Base-by-base conservation (phyloP, 805 yeast species). In the Debaryomyces castellii region DNA sequence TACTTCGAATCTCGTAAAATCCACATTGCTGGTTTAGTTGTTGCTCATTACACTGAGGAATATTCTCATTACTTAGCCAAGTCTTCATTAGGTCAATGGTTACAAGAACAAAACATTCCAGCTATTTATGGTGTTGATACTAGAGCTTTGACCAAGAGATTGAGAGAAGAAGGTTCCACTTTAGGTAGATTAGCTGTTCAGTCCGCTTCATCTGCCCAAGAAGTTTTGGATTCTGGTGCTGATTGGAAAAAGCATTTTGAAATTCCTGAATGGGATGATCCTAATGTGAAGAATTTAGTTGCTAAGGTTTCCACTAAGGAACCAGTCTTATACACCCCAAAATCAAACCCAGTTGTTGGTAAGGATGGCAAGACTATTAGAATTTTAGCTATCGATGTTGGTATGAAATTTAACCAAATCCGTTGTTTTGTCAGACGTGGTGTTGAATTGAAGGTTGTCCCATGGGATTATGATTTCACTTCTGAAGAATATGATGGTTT, bases 121-220 rank as follows among this genome's bases (percentile, higher is more conserved):
- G 99, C 98, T 53, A 81, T 94, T 49, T 94, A 92, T 62, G 99
- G 97, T 74, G 92, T 94, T 51, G 99, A 94, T 71, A 94, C 99
- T 52, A 87, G 99, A 77, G 80, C 89, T 44, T 77, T 94, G 62
- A 94, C 99, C 58, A 91, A 94, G 74, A 85, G 83, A 67, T 85
- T 94, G 65, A 88, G 99, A 76, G 86, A 86, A 59, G 78, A 81
- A 50, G 99, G 99, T 68, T 87, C 96, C 38, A 89, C 95, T 64
- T 77, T 94, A 53, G 97, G 97, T 66, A 84, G 97, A 72, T 72
- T 92, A 51, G 81, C 87, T 55, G 65, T 86, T 47, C 87, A 85
- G 60, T 76, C 75, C 43, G 24, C 59, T 7, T 55, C 60, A 24
- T 43, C 73, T 42, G 53, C 61, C 30, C 67, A 63, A 17, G 62